Percentiles rank a stretch among this genome's conserved stretches.
Conservation (phyloP, 1,139 yeast species). For the Magnusiomyces paraingens region DNA sequence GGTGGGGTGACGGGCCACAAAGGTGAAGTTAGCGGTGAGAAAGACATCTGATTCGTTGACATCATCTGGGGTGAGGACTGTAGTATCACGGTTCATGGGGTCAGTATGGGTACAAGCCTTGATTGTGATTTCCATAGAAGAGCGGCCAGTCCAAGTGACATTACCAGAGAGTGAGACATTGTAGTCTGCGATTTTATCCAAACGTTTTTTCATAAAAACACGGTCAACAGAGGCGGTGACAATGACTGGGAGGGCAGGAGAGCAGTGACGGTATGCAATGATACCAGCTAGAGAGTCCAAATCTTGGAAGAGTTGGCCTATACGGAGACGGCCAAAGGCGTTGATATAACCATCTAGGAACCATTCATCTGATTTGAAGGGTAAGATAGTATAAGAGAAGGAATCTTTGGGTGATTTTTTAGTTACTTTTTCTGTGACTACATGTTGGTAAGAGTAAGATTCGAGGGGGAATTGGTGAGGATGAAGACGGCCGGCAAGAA, state of each 20-base stretch:
- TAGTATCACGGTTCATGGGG: conserved; percentile 33
- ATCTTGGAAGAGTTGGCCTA: conserved; percentile 89
- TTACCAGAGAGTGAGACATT: conserved; percentile 80
- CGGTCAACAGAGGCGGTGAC: conserved; percentile 94
- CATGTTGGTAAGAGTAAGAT: conserved; percentile 53
- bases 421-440: conserved; percentile 52
- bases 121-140: conserved; percentile 92
- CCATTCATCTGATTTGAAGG: conserved; percentile 79
- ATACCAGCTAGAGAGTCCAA: conserved; percentile 85
- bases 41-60: conserved; percentile 49
- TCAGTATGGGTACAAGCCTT: conserved; percentile 70
- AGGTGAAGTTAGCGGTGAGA: conserved; percentile 84
- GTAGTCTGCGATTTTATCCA: conserved; percentile 68
- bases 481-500: conserved; percentile 10
- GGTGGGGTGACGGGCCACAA: conserved; percentile 88
- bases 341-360: conserved; percentile 81
- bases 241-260: conserved; percentile 87
- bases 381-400: conserved; percentile 64
- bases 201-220: conserved; percentile 77
- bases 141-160: conserved; percentile 90
- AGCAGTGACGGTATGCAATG: conserved; percentile 78
- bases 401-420: conserved; percentile 73
- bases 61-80: conserved; percentile 34
- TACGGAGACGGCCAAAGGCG: conserved; percentile 81
- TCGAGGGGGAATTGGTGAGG: conserved; percentile 16